These are phyloP conservation scores for Ophiocordyceps sinensis DNA, from an alignment of 2,329 filamentous ascomycete genomes.

Conservation along the genomic window DNA sequence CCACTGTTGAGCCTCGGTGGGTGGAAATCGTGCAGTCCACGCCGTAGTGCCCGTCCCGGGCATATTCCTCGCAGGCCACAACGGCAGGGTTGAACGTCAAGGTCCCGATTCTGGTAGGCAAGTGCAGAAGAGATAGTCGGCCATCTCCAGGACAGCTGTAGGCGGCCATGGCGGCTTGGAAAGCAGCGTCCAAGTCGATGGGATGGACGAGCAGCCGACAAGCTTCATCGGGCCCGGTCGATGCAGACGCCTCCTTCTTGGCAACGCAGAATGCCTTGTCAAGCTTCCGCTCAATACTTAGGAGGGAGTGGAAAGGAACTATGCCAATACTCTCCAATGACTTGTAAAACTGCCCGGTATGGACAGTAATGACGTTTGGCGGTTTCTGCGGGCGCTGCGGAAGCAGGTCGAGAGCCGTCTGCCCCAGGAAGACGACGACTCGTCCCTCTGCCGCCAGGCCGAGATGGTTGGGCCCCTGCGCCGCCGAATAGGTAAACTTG, in stretches of 20 bases:
- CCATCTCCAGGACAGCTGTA: slow-evolving; percentile 18
- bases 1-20: no score
- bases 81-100: slow-evolving; percentile 3
- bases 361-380: background rate
- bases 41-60: no score
- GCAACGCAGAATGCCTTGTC: background rate
- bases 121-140: slow-evolving; percentile 15
- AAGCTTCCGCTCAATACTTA: background rate
- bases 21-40: no score
- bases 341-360: background rate
- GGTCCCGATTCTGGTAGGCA: slow-evolving; percentile 14
- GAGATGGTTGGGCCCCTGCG: background rate
- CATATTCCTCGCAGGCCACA: no score
- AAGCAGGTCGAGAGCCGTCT: background rate
- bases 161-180: slow-evolving; percentile 20
- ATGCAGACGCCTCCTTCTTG: slow-evolving; percentile 3
- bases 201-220: slow-evolving; percentile 16
- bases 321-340: slow-evolving; percentile 4
- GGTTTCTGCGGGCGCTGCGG: background rate
- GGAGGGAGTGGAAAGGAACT: slow-evolving; percentile 7
- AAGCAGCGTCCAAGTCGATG: slow-evolving; percentile 16
- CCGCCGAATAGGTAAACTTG: background rate
- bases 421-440: background rate
- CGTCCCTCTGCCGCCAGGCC: background rate
- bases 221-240: background rate